phyloP scores from a whole-genome alignment of 2,329 filamentous ascomycete species.

The Drechslerella coelobrocha region DNA sequence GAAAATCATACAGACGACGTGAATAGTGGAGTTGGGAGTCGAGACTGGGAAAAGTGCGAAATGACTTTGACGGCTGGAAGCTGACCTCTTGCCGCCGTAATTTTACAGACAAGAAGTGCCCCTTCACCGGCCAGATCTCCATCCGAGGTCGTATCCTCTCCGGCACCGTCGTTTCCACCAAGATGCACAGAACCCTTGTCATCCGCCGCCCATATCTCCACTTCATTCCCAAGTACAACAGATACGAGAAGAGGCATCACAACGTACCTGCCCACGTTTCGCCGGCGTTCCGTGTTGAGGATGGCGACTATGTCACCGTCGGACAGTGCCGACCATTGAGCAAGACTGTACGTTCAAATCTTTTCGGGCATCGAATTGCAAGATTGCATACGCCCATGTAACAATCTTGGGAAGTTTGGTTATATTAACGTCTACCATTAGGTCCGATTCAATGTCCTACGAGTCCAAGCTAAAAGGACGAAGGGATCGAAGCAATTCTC shows the following conservation, averaged over 20 bases:
- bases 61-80: constrained; percentile 7
- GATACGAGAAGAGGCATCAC: constrained; percentile 99
- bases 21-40: constrained; percentile 10
- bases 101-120: constrained; percentile 97
- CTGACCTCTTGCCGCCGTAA: constrained; percentile 25
- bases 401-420: not conserved
- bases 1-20: constrained; percentile 7
- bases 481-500: constrained; percentile 97
- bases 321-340: constrained; percentile 98
- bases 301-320: constrained; percentile 98
- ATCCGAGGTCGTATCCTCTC: constrained; percentile 99
- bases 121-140: constrained; percentile 97
- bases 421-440: constrained; percentile 57
- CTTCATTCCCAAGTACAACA: constrained; percentile 99
- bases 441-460: constrained; percentile 99
- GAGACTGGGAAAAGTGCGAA: constrained; percentile 5
- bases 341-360: constrained; percentile 85
- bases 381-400: not conserved
- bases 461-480: constrained; percentile 94
- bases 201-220: constrained; percentile 99
- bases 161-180: constrained; percentile 98
- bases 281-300: constrained; percentile 99
- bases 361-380: constrained; percentile 23
- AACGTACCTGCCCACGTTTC: constrained; percentile 99
- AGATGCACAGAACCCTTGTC: constrained; percentile 99